Conservation (phyloP, 495 filamentous ascomycete species). For the Penicillium odoratum region DNA sequence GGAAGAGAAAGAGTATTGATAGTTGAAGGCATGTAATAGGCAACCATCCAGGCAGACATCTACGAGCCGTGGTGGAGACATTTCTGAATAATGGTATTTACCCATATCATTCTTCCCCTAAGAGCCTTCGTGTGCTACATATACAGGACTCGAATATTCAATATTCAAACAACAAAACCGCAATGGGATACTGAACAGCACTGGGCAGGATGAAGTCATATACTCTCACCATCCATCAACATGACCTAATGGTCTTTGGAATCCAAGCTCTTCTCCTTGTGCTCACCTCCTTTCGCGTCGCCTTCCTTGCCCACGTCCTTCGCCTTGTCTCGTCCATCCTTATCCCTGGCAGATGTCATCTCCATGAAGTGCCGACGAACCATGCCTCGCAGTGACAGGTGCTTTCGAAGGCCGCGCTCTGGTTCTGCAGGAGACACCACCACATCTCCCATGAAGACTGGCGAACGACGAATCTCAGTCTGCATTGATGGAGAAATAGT, state of each 20-base stretch:
- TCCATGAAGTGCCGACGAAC: constrained; percentile 2
- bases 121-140: neutral
- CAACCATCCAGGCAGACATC: neutral
- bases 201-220: neutral
- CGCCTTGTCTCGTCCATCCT: neutral
- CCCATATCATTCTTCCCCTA: neutral
- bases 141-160: neutral
- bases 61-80: neutral
- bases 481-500: constrained; percentile 3
- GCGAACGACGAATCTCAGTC: constrained; percentile 5
- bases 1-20: neutral
- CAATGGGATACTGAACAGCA: neutral
- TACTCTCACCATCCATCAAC: neutral
- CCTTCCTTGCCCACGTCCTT: neutral
- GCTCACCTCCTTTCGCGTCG: neutral
- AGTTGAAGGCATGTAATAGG: too few species aligned
- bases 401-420: neutral
- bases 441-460: neutral
- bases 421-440: neutral
- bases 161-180: too few species aligned
- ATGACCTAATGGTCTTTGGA: neutral
- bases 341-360: neutral
- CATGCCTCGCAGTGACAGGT: constrained; percentile 2
- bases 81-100: neutral
- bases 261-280: neutral